Evolutionary conservation across 352 stramenopile species (phyloP).

Genomic region (Pilasporangium apinafurcum): DNA sequence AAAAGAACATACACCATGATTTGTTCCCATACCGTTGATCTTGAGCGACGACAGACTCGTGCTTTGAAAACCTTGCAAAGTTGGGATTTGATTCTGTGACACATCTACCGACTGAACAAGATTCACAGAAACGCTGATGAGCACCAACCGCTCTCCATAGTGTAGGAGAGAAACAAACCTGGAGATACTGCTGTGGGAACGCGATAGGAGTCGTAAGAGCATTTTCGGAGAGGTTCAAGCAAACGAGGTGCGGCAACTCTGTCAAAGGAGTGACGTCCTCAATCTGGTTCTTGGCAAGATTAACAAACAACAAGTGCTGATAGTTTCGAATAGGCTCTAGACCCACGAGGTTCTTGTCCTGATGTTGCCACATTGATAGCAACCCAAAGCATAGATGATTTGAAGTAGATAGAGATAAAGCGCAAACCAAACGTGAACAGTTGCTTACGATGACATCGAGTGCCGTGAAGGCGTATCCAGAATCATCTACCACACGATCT

Average conservation of each 20-base stretch:
- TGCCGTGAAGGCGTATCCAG: constrained; percentile 69
- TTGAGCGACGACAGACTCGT: constrained; percentile 46
- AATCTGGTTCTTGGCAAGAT: constrained; percentile 66
- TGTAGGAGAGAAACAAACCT: constrained; percentile 17
- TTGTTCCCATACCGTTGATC: constrained; percentile 32
- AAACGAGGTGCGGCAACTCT: constrained; percentile 55
- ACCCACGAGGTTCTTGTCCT: constrained; percentile 47
- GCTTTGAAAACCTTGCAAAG: constrained; percentile 44
- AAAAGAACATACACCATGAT: neutral
- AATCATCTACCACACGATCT: constrained; percentile 67
- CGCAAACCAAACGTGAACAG: too few relatives aligned
- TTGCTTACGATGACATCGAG: constrained; percentile 51
- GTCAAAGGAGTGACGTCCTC: constrained; percentile 33
- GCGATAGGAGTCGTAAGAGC: constrained; percentile 18
- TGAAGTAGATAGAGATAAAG: too few relatives aligned
- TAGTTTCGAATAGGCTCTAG: constrained; percentile 59
- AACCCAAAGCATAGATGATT: too few relatives aligned
- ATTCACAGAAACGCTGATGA: neutral
- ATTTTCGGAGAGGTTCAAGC: constrained; percentile 54
- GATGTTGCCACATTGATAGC: neutral
- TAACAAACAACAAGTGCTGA: constrained; percentile 63
- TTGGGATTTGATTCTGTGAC: constrained; percentile 61
- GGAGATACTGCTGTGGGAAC: constrained; percentile 53
- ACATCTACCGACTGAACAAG: constrained; percentile 42
- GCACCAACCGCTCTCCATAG: too few relatives aligned